A percentile compares a stretch with the other conserved stretches of the same genome.
These are phyloP conservation scores for Cynanchum wilfordii DNA, from an alignment of 257 asterid genomes.

Conservation along the genomic window DNA sequence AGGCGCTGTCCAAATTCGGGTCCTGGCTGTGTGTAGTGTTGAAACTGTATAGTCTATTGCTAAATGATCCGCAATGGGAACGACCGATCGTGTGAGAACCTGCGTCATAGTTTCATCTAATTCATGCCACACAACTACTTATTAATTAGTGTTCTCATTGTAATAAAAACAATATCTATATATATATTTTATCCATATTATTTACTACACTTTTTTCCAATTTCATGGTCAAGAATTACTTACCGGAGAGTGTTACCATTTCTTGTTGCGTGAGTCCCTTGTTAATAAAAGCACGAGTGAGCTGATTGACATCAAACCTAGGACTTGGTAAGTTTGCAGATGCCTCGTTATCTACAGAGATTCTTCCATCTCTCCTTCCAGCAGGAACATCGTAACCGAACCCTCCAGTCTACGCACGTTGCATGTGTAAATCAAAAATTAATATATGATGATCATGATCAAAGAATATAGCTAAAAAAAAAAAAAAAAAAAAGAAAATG, in stretches of 20 bases:
- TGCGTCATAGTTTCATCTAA: constrained; percentile 9
- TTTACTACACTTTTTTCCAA: too few relatives aligned
- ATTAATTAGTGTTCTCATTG: too few relatives aligned
- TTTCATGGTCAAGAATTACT: not conserved
- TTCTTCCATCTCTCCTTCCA: constrained; percentile 77
- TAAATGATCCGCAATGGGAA: constrained; percentile 61
- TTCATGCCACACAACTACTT: too few relatives aligned
- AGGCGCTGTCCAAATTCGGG: constrained; percentile 46
- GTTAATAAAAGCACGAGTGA: constrained; percentile 47
- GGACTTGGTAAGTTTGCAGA: constrained; percentile 58
- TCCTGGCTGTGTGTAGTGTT: constrained; percentile 39
- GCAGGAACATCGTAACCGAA: constrained; percentile 54
- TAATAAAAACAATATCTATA: too few relatives aligned
- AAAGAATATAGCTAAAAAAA: not conserved
- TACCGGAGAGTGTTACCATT: constrained; percentile 91
- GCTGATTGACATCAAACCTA: constrained; percentile 33
- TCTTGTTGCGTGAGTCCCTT: constrained; percentile 67
- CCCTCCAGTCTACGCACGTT: constrained; percentile 48
- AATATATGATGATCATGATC: not conserved
- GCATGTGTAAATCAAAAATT: not conserved
- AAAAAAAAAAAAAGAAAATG: too few relatives aligned
- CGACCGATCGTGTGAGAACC: constrained; percentile 79
- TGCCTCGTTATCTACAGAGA: constrained; percentile 47
- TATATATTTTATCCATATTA: not conserved
- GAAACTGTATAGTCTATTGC: constrained; percentile 52